Conservation (phyloP, 2,329 filamentous ascomycete species). For the Ophiostoma australiae region DNA sequence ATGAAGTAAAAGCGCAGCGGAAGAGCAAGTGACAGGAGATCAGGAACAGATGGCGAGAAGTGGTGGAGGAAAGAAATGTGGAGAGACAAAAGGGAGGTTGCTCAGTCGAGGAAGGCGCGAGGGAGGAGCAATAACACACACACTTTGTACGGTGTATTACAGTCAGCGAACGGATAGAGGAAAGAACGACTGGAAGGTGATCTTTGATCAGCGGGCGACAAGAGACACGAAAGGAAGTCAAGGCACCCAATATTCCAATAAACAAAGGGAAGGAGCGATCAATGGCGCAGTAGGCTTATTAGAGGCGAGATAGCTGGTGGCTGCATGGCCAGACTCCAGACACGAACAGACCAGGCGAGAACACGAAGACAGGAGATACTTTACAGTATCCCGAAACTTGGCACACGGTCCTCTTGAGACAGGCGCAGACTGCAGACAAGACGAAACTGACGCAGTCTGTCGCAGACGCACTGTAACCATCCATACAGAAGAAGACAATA, state of each 20-base stretch:
- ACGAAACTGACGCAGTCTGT: slow-evolving; percentile 10
- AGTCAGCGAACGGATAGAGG: not conserved
- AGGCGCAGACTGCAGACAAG: slow-evolving; percentile 7
- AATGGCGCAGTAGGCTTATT: not conserved
- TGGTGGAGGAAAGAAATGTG: not conserved
- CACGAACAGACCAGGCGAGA: not conserved
- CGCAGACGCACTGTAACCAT: slow-evolving; percentile 12
- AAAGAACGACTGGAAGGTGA: not conserved
- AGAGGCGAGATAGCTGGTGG: not conserved
- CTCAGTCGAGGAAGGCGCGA: not conserved
- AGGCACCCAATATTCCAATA: not conserved
- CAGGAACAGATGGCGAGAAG: not conserved
- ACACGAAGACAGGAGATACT: not conserved
- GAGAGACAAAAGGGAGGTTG: slow-evolving; percentile 1
- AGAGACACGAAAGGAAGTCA: not conserved
- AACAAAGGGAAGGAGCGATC: slow-evolving; percentile 1
- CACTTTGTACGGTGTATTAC: not conserved
- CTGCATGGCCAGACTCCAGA: not conserved
- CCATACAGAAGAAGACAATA: not conserved
- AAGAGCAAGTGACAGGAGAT: not conserved
- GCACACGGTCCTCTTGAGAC: slow-evolving; percentile 1
- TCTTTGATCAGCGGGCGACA: not conserved
- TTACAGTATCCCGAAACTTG: not conserved
- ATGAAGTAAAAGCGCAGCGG: slow-evolving; percentile 6
- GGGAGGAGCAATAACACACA: not conserved